phyloP scores from a whole-genome alignment of 345 rosid genomes.

The Pugionium dolabratum region DNA sequence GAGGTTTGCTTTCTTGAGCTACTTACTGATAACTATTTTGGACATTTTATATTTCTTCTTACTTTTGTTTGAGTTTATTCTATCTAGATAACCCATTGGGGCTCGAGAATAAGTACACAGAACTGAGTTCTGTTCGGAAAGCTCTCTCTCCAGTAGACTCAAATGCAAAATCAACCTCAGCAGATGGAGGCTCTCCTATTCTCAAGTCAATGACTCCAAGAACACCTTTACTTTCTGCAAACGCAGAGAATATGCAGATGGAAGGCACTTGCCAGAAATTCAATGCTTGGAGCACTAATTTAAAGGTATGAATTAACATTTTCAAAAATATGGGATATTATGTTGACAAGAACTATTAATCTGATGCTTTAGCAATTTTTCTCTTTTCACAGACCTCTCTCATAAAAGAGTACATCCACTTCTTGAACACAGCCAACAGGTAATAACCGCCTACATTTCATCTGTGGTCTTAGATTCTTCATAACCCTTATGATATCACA shows the following conservation, averaged over 20 bases:
- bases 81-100: slow-evolving; percentile 18
- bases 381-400: slow-evolving; percentile 55
- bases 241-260: slow-evolving; percentile 36
- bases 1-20: slow-evolving; percentile 41
- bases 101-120: slow-evolving; percentile 14
- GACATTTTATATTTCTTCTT: background rate
- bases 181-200: slow-evolving; percentile 21
- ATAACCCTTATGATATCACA: background rate
- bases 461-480: slow-evolving; percentile 11
- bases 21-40: background rate
- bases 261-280: slow-evolving; percentile 56
- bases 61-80: slow-evolving; percentile 15
- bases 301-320: slow-evolving; percentile 53
- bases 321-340: background rate
- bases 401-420: slow-evolving; percentile 59
- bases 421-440: slow-evolving; percentile 81
- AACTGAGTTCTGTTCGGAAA: slow-evolving; percentile 52
- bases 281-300: slow-evolving; percentile 50
- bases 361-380: background rate
- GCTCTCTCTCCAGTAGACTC: slow-evolving; percentile 63
- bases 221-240: slow-evolving; percentile 40
- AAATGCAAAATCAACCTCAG: slow-evolving; percentile 41
- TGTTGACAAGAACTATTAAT: background rate
- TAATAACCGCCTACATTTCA: slow-evolving; percentile 18
- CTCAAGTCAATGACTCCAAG: slow-evolving; percentile 58